Conservation (phyloP, 2,329 filamentous ascomycete species). For the Botrytis pseudocinerea region DNA sequence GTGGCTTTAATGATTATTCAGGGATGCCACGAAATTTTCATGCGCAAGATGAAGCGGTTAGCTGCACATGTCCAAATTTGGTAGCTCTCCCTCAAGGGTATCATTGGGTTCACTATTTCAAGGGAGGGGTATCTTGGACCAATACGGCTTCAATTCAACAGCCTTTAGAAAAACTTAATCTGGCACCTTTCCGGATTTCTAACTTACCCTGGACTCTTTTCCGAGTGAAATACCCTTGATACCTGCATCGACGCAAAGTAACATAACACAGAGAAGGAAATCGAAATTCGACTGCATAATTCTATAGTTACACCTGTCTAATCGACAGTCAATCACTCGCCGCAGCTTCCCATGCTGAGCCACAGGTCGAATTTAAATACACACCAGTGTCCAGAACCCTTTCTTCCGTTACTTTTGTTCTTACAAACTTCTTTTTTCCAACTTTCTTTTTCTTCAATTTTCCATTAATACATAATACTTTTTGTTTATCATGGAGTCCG, state of each 20-base stretch:
- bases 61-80: conserved; percentile 1
- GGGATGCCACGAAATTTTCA: conserved; percentile 10
- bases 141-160: neutral
- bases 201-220: conserved; percentile 2
- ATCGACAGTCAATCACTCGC: conserved; percentile 1
- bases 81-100: neutral
- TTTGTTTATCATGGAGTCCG: conserved; percentile 16
- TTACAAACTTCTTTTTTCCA: neutral
- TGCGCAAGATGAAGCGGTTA: neutral
- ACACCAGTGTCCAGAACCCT: neutral
- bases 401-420: neutral
- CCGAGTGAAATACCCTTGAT: conserved; percentile 3
- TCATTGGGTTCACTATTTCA: neutral
- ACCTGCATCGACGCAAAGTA: conserved; percentile 17
- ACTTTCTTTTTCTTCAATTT: neutral
- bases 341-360: neutral
- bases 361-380: conserved; percentile 10
- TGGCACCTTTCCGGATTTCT: neutral
- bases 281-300: conserved; percentile 8
- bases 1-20: conserved; percentile 1
- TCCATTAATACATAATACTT: neutral
- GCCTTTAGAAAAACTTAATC: neutral
- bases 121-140: conserved; percentile 2
- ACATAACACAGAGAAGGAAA: conserved; percentile 15
- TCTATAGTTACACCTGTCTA: neutral